Evolutionary conservation across 352 stramenopile species (phyloP).

Genomic region (Globisporangium cystogenes): DNA sequence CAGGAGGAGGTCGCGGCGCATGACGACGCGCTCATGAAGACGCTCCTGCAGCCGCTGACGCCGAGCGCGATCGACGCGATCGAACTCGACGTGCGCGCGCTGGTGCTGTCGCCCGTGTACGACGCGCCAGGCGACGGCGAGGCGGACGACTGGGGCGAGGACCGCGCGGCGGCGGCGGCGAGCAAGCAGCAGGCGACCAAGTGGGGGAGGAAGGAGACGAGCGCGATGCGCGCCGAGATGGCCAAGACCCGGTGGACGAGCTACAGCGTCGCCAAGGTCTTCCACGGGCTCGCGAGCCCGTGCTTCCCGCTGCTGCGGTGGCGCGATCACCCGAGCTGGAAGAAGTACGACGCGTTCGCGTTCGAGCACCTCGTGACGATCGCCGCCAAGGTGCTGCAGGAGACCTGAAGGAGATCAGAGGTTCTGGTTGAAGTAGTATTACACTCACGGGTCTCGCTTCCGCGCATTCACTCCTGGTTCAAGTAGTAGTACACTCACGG

Average conservation of each 20-base stretch:
- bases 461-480: no score
- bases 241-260: constrained; percentile 37
- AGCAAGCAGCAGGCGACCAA: constrained; percentile 4
- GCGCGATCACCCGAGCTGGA: constrained; percentile 63
- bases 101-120: constrained; percentile 23
- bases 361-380: constrained; percentile 74
- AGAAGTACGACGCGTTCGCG: constrained; percentile 53
- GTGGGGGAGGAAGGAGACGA: neutral
- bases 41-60: constrained; percentile 44
- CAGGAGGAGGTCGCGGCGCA: constrained; percentile 22
- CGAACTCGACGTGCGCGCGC: constrained; percentile 38
- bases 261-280: constrained; percentile 69
- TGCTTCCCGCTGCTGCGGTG: constrained; percentile 52
- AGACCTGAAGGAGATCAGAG: neutral
- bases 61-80: constrained; percentile 42
- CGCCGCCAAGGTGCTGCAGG: constrained; percentile 46
- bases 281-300: constrained; percentile 67
- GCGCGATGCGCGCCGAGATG: constrained; percentile 5
- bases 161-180: no score
- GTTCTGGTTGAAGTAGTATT: no score
- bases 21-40: constrained; percentile 31
- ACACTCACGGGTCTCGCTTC: no score
- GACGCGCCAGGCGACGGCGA: constrained; percentile 8
- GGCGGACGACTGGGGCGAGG: constrained; percentile 3
- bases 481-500: no score